Base-by-base conservation (phyloP, 768 basidiomycete genomes). In the Mrakia gelida region DNA sequence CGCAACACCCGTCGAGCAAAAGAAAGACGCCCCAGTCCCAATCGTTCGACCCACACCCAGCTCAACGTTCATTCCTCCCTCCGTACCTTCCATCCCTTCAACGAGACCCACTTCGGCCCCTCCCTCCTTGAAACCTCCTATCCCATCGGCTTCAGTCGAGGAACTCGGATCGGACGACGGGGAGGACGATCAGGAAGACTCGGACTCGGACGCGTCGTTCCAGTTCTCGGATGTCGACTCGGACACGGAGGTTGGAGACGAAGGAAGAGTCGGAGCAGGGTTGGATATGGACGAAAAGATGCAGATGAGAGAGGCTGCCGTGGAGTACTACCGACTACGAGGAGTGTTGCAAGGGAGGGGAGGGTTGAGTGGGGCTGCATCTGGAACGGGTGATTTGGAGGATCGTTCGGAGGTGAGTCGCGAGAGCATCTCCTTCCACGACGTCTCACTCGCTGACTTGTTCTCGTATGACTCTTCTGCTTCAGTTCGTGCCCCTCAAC, bases 211-310 rank as follows among this genome's bases (percentile, higher is more conserved):
- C n/a, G 77, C 49, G 10, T 74, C 72, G n/a, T 73, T 73, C 71
- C 59, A 78, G 49, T 65, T 78, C 11, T 78, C 77, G 41, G 73
- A 74, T 32, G 26, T 52, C 30, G 73, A 73, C 9, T 59, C 26
- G 32, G 45, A 78, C 38, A 73, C 61, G 30, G 59, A 63, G 10
- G 62, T 73, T n/a, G 52, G 59, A 68, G 23, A n/a, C 18, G 63
- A 34, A 7, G 13, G 21, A 26, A 11, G 49, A 21, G 65, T 23
- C 18, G 71, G 45, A 11, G 26, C 41, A 10, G 34, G 45, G 13
- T 21, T 78, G 32, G 77, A 75, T 23, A 78, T 78, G 77, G 77
- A 78, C 65, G 52, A 75, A 5, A 62, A 75, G 65, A 73, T 78
- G 65, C 41, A 74, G 71, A 73, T 78, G 65, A 62, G 77, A 23